These are phyloP conservation scores for Kernera saxatilis DNA, from an alignment of 345 rosid genomes.

Conservation along the genomic window DNA sequence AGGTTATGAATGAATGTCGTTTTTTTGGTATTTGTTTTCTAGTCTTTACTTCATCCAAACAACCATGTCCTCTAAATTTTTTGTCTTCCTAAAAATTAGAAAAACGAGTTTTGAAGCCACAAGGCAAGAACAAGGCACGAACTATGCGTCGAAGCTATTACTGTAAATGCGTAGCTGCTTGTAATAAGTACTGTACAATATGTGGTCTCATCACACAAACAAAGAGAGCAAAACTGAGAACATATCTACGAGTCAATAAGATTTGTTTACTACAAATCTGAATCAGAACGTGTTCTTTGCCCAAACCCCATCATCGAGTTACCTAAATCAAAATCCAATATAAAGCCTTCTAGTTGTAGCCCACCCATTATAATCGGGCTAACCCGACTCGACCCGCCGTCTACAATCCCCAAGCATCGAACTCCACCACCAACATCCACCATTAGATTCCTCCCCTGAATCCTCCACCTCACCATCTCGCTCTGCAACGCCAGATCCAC, in stretches of 20 bases:
- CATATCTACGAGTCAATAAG: slow-evolving; percentile 6
- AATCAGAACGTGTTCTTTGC: slow-evolving; percentile 29
- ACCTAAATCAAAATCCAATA: slow-evolving; percentile 65
- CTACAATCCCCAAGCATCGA: slow-evolving; percentile 63
- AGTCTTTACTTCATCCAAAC: not conserved
- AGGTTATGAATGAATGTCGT: not conserved
- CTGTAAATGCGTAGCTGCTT: not conserved
- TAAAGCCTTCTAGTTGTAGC: slow-evolving; percentile 60
- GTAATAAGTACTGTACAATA: not conserved
- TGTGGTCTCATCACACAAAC: too few species aligned
- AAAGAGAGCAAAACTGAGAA: slow-evolving; percentile 15
- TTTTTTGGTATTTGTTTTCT: not conserved
- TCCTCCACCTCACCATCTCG: slow-evolving; percentile 85
- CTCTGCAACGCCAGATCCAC: slow-evolving; percentile 75
- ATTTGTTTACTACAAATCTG: not conserved
- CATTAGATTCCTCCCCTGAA: slow-evolving; percentile 51
- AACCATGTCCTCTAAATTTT: not conserved
- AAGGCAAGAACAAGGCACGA: not conserved
- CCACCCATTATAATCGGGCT: slow-evolving; percentile 61
- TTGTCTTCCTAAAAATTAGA: not conserved
- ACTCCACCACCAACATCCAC: slow-evolving; percentile 45
- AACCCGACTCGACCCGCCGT: slow-evolving; percentile 47
- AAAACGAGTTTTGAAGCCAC: too few species aligned
- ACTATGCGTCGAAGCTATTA: not conserved
- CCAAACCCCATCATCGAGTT: slow-evolving; percentile 61